A percentile compares a stretch with the other conserved stretches of the same genome.
Evolutionary conservation across 2,329 filamentous ascomycete genomes (phyloP).

Genomic region (Polychaeton citri): DNA sequence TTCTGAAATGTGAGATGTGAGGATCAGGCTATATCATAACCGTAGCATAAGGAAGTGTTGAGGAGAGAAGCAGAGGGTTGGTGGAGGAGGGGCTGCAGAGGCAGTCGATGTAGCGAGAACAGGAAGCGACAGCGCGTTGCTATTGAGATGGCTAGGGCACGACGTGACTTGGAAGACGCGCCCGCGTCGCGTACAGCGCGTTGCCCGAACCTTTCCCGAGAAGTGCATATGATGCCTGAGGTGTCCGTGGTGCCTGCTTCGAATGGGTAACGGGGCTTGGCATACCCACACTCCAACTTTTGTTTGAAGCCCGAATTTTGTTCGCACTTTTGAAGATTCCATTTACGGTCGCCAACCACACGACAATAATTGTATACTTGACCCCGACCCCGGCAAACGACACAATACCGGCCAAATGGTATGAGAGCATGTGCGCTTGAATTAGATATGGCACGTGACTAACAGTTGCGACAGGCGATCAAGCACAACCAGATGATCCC

Average conservation of each 20-base stretch:
- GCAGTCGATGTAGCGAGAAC: no score
- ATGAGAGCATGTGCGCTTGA: not conserved
- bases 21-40: not conserved
- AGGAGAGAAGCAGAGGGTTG: not conserved
- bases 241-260: no score
- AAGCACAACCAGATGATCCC: slow-evolving; percentile 99
- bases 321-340: no score
- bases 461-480: slow-evolving; percentile 53
- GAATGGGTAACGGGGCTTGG: no score
- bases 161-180: not conserved
- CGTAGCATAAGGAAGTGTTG: not conserved
- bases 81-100: not conserved
- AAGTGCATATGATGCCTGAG: not conserved
- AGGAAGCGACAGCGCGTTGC: not conserved
- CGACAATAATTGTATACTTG: no score
- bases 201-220: not conserved
- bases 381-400: no score
- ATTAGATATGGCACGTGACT: not conserved
- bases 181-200: not conserved
- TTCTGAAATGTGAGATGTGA: slow-evolving; percentile 4
- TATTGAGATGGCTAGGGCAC: not conserved
- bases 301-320: not conserved
- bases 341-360: no score
- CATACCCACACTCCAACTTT: not conserved
- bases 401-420: slow-evolving; percentile 1